Percentiles rank a stretch among this genome's conserved stretches.
Evolutionary conservation across 2,329 filamentous ascomycete genomes (phyloP).

Genomic region (Epichloe scottii): DNA sequence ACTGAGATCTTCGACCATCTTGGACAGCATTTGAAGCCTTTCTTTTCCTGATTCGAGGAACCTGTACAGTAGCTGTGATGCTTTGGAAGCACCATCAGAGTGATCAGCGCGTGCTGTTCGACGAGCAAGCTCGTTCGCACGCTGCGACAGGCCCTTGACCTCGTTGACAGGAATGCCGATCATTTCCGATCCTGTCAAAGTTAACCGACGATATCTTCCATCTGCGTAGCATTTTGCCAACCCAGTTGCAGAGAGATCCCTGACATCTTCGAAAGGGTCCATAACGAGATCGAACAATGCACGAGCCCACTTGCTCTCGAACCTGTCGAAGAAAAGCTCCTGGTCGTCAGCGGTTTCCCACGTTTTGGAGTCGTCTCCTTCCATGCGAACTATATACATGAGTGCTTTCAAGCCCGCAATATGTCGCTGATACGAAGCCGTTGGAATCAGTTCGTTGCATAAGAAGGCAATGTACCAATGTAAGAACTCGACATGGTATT

Average conservation of each 20-base stretch:
- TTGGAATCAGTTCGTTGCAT: constrained; percentile 60
- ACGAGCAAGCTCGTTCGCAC: constrained; percentile 46
- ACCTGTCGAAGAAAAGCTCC: constrained; percentile 26
- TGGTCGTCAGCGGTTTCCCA: constrained; percentile 28
- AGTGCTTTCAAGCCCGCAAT: constrained; percentile 67
- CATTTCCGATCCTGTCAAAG: constrained; percentile 8
- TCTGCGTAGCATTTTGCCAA: constrained; percentile 36
- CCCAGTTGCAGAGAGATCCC: constrained; percentile 42
- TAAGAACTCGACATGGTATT: constrained; percentile 52
- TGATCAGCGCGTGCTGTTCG: constrained; percentile 77
- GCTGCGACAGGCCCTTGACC: constrained; percentile 34
- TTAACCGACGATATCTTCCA: constrained; percentile 18
- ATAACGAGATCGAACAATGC: constrained; percentile 67
- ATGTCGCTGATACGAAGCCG: constrained; percentile 81
- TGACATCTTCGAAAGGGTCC: constrained; percentile 88
- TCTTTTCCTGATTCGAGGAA: constrained; percentile 33
- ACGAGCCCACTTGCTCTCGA: constrained; percentile 42
- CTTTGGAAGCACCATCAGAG: constrained; percentile 76
- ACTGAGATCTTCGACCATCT: constrained; percentile 50
- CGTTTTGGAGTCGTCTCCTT: constrained; percentile 40
- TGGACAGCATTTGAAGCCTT: constrained; percentile 39
- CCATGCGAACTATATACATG: constrained; percentile 52
- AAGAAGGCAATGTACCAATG: constrained; percentile 64
- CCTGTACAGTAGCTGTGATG: constrained; percentile 56
- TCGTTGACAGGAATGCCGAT: constrained; percentile 15